Evolutionary conservation across 306 rosid species (phyloP), one percentile per base, ranked within the genome.

Genomic region (Citrullus mucosospermus): DNA sequence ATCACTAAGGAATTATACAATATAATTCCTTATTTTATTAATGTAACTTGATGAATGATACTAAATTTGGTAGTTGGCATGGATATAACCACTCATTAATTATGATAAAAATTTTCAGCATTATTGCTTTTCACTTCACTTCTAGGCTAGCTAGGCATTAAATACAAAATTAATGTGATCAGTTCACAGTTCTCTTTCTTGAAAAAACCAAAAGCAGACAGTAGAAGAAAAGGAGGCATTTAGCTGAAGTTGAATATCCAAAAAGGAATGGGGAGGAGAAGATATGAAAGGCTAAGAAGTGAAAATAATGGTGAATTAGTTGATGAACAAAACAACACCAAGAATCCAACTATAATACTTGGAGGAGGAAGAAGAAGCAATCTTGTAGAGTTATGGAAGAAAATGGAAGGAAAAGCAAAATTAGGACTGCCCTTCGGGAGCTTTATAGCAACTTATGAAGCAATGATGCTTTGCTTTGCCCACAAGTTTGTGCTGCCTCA

Each of bases 381-480:
- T 5, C 34, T 43, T 68, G 18, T 18, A 22, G 74, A 68, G 54
- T 3, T 68, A 43, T 68, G 75, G 75, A 68, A 20, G 75, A 68
- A 43, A 39, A 68, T 68, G 74, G 75, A 68, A 68, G 75, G 36
- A 28, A 43, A 44, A 6, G 18, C 55, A 13, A 71, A 46, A 46
- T 13, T 28, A 25, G 56, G 38, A 17, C 20, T 6, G 11, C 76
- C 76, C 16, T 70, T 70, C 1, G 48, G 48, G n/a, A 71, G 14
- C 14, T 46, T 71, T 13, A 71, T 20, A 22, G 76, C 56, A 13
- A 25, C 76, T 48, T 71, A 71, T 71, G 76, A 71, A 71, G 39
- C 76, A 71, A 44, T 71, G 22, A 71, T 71, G 76, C 12, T 71
- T 71, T 71, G 58, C 13, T 71, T 71, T 71, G 39, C 76, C 41